Percentiles rank a stretch among this genome's conserved stretches.
Conservation (phyloP, 345 rosid genomes). For the Citrus sp. region DNA sequence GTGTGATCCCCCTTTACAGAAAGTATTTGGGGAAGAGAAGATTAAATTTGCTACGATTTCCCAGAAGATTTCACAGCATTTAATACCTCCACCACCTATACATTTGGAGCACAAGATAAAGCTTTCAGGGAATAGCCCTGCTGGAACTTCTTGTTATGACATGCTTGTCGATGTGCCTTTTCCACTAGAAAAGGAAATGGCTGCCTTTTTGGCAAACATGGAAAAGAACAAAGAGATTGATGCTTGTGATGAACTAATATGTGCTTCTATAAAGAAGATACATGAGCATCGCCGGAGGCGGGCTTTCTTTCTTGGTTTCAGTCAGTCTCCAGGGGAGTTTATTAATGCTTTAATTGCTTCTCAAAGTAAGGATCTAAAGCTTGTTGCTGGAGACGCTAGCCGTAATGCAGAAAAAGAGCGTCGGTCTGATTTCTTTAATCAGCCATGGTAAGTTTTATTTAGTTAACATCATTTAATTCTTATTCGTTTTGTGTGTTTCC, state of each 20-base stretch:
- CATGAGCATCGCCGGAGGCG: slow-evolving; percentile 46
- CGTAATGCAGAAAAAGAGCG: slow-evolving; percentile 36
- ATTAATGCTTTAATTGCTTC: slow-evolving; percentile 47
- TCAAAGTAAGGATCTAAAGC: slow-evolving; percentile 58
- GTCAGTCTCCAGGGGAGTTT: slow-evolving; percentile 61
- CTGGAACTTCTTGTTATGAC: slow-evolving; percentile 58
- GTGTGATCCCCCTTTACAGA: slow-evolving; percentile 51
- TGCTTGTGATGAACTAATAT: slow-evolving; percentile 40
- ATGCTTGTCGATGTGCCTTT: slow-evolving; percentile 52
- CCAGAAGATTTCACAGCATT: slow-evolving; percentile 46
- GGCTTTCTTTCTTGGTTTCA: slow-evolving; percentile 58
- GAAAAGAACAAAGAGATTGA: slow-evolving; percentile 50
- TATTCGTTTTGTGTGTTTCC: neutral
- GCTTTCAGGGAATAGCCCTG: slow-evolving; percentile 50
- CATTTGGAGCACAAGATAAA: slow-evolving; percentile 58
- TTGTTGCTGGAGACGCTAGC: slow-evolving; percentile 46
- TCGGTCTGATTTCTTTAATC: slow-evolving; percentile 43
- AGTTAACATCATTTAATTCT: neutral
- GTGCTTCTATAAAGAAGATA: slow-evolving; percentile 43
- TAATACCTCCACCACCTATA: slow-evolving; percentile 49
- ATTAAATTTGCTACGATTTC: slow-evolving; percentile 46
- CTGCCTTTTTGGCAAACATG: slow-evolving; percentile 35
- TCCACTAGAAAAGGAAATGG: slow-evolving; percentile 43
- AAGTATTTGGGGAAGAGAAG: slow-evolving; percentile 53
- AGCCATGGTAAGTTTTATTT: slow-evolving; percentile 37